Conservation (phyloP, 2,329 filamentous ascomycete genomes). For the Diaporthe vaccinii region DNA sequence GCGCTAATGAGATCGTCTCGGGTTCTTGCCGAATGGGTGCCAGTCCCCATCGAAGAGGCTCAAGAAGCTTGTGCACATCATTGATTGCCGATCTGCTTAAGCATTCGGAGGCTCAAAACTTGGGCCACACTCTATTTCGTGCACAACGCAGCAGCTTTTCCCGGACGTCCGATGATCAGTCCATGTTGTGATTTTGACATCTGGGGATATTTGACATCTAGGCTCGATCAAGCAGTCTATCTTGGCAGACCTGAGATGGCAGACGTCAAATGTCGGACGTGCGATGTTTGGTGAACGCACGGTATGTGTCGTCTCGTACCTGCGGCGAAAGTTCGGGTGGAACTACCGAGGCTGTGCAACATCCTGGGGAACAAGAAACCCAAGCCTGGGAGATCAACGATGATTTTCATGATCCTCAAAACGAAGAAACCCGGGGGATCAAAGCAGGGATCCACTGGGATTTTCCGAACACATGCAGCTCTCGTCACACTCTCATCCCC, state of each 20-base stretch:
- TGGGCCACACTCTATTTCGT: neutral
- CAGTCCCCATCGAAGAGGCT: neutral
- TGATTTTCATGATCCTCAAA: conserved; percentile 33
- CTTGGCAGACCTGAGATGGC: conserved; percentile 25
- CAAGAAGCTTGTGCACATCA: conserved; percentile 27
- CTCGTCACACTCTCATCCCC: neutral
- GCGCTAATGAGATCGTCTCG: conserved; percentile 7
- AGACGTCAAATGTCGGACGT: conserved; percentile 8
- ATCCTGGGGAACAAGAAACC: neutral
- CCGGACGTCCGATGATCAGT: neutral
- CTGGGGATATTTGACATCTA: neutral
- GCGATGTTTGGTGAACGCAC: neutral
- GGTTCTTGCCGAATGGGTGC: neutral
- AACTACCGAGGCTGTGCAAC: conserved; percentile 1
- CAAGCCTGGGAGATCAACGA: conserved; percentile 3
- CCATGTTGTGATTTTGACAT: neutral
- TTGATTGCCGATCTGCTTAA: neutral
- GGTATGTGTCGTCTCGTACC: conserved; percentile 4
- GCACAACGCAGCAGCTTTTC: neutral
- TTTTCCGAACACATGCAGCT: neutral
- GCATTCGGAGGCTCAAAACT: neutral
- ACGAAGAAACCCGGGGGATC: conserved; percentile 15
- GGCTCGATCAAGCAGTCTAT: neutral
- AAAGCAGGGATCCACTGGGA: neutral
- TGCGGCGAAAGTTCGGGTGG: conserved; percentile 15